Base-by-base conservation (phyloP, 441 rosid species). In the Syzygium syzygioides region DNA sequence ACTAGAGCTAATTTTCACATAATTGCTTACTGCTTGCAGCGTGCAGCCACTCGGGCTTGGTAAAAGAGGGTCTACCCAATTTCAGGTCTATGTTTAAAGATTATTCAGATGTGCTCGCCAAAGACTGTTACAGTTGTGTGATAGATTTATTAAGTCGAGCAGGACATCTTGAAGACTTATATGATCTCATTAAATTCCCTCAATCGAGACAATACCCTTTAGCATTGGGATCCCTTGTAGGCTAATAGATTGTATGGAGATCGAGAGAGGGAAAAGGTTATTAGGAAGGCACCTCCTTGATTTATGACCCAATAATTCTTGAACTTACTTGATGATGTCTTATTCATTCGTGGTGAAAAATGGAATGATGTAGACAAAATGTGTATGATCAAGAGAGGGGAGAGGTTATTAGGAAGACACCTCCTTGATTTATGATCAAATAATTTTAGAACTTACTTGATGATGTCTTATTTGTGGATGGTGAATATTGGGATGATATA, bases 101-200 rank as follows among this genome's bases (percentile, higher is more conserved):
- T 28, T 88, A 90, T 88, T 80, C 68, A 86, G 66, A 87, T 80
- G 85, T 91, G 88, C 92, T 90, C 7, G 6, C 88, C 13, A 84
- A 86, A 79, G 90, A 88, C 85, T 92, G 86, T 86, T 91, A 90
- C 41, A 86, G 87, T 15, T 92, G 92, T 92, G 92, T 92, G 17
- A 89, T 92, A 11, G 93, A 91, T 90, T 85, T 92, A 87, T 89
- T 92, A 76, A 88, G 93, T 90, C 88, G 90, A 89, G 90, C 91
- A 32, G 92, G 92, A 68, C 71, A 55, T 86, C 87, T 92, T 32
- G 90, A 89, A 79, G 92, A 88, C 87, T 91, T 91, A 48, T 89
- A 85, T 45, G 87, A 87, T 45, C 55, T 92, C 50, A 87, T 90
- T 52, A 87, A 79, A 56, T 89, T 62, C 17, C 84, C 90, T 55